These are phyloP conservation scores for Chamaecyparis obtusa DNA, from an alignment of 75 land plant species.

Conservation along the genomic window DNA sequence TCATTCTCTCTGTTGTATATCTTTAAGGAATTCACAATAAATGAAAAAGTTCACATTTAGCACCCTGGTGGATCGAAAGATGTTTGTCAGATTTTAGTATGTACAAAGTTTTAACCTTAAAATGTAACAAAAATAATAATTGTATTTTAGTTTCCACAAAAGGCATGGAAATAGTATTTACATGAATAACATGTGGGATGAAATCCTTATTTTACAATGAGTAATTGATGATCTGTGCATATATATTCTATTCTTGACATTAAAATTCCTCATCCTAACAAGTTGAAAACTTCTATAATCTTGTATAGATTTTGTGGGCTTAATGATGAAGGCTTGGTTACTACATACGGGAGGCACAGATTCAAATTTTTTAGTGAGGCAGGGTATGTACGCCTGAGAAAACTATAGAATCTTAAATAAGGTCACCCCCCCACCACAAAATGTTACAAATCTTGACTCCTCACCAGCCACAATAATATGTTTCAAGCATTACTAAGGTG, in stretches of 20 bases:
- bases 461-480: no score
- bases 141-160: not conserved
- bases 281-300: not conserved
- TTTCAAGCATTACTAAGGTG: no score
- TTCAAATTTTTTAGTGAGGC: not conserved
- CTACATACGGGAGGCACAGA: not conserved
- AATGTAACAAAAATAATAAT: not conserved
- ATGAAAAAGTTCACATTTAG: not conserved
- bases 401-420: no score
- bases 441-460: no score
- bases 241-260: no score
- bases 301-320: not conserved
- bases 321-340: not conserved
- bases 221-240: not conserved
- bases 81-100: not conserved
- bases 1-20: not conserved
- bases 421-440: no score
- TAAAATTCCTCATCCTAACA: not conserved
- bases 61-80: not conserved
- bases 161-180: not conserved
- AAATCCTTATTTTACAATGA: not conserved
- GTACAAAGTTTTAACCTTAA: not conserved
- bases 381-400: not conserved
- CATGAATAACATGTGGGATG: not conserved
- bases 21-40: not conserved